A percentile compares a stretch with the other conserved stretches of the same genome.
Evolutionary conservation across 2,329 filamentous ascomycete species (phyloP).

Genomic region (Didymella segeticola): DNA sequence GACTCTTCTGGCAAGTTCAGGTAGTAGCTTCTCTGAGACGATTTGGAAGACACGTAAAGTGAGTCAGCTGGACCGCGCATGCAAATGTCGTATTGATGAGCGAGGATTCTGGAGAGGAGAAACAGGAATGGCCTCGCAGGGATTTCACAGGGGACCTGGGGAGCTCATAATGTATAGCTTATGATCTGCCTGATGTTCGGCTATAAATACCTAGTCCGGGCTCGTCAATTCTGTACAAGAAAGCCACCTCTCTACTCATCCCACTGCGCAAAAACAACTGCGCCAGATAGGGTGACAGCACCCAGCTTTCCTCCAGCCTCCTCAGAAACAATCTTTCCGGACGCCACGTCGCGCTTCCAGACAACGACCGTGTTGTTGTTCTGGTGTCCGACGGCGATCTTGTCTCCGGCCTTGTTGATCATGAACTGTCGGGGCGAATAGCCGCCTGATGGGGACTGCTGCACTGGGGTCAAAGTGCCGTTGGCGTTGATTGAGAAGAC

Average conservation of each 20-base stretch:
- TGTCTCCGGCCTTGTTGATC: conserved; percentile 67
- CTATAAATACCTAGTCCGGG: no score
- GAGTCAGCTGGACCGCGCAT: no score
- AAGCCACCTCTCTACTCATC: conserved; percentile 16
- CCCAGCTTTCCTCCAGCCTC: conserved; percentile 16
- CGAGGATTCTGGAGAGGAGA: no score
- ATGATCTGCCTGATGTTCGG: no score
- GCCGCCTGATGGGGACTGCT: conserved; percentile 68
- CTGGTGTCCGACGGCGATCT: conserved; percentile 71
- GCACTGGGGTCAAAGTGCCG: conserved; percentile 62
- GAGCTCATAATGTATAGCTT: no score
- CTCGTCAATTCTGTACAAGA: no score
- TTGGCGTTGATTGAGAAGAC: conserved; percentile 47
- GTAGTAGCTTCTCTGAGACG: no score
- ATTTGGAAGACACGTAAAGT: no score
- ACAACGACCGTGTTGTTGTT: conserved; percentile 66
- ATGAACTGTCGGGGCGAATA: conserved; percentile 69
- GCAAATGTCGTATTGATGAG: no score
- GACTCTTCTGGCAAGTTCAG: no score
- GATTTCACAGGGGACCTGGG: no score
- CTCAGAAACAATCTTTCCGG: conserved; percentile 60
- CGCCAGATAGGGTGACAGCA: conserved; percentile 2
- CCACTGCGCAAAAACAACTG: conserved; percentile 16
- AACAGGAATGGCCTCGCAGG: no score
- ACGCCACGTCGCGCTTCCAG: conserved; percentile 63